phyloP scores from a whole-genome alignment of 768 basidiomycete genomes.

The Nevesoporus exiguus region DNA sequence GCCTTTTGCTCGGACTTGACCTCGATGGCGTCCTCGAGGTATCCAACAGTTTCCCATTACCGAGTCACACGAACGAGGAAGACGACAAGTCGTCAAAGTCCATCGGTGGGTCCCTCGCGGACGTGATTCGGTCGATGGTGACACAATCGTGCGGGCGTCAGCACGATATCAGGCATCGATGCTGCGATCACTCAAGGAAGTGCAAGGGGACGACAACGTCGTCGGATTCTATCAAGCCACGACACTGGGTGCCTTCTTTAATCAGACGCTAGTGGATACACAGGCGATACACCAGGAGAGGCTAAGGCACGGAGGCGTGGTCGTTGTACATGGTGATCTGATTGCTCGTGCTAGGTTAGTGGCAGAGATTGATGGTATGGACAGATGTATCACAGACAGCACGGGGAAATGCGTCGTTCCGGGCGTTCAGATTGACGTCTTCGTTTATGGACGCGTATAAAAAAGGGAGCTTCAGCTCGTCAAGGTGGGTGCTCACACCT shows the following conservation, averaged over 20 bases:
- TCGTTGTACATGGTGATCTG: slow-evolving; percentile 74
- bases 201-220: slow-evolving; percentile 85
- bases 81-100: slow-evolving; percentile 80
- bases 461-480: slow-evolving; percentile 77
- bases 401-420: slow-evolving; percentile 83
- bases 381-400: slow-evolving; percentile 75
- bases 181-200: slow-evolving; percentile 86
- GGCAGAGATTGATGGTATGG: slow-evolving; percentile 11
- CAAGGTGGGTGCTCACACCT: slow-evolving; percentile 51
- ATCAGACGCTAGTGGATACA: slow-evolving; percentile 74
- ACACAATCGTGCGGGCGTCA: slow-evolving; percentile 27
- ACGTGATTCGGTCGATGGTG: slow-evolving; percentile 2
- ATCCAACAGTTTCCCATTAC: slow-evolving; percentile 86
- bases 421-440: slow-evolving; percentile 80
- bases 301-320: slow-evolving; percentile 80
- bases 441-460: slow-evolving; percentile 81
- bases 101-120: slow-evolving; percentile 48
- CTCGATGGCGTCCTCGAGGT: slow-evolving; percentile 88
- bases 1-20: slow-evolving; percentile 87
- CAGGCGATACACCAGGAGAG: slow-evolving; percentile 85
- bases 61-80: slow-evolving; percentile 68
- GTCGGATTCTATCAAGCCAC: slow-evolving; percentile 95
- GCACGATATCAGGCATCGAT: slow-evolving; percentile 81
- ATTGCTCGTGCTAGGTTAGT: not conserved
- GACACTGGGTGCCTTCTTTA: slow-evolving; percentile 80